Evolutionary conservation across 2,329 filamentous ascomycete genomes (phyloP), one percentile per base, ranked within the genome.

Genomic region (Corynespora cassiicola): DNA sequence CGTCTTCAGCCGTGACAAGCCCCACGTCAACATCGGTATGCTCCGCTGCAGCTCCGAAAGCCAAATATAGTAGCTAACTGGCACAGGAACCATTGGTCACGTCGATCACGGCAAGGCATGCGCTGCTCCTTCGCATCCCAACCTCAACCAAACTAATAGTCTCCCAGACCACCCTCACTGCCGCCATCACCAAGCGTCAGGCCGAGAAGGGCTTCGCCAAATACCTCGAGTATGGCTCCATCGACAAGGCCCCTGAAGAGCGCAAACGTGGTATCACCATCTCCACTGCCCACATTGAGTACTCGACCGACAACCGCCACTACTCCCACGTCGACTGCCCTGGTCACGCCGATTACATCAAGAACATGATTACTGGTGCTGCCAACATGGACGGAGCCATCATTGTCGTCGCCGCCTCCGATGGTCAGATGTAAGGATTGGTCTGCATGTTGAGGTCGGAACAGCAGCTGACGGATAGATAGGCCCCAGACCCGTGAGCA

Each of bases 281-380:
- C 71, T 91, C 94, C 44, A 95, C 94, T 39, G 90, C 94, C 56
- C 94, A 99, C 77, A 95, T 99, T 77, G 94, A 99, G 79, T 99
- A 97, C 80, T 77, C 89, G 61, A 99, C 94, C 71, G 89, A 96
- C 0, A 80, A 79, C 69, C 87, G 94, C 68, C 94, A 99, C 80
- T 99, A 99, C 78, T 94, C 94, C 65, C 94, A 99, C 83, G 94
- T 99, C 79, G 94, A 99, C 83, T 99, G 94, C 76, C 94, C 94
- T 43, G 94, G 94, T 76, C 94, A 99, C 86, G 94, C 94, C 75
- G 94, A 99, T 90, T 99, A 99, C 82, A 97, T 99, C 80, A 99
- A 99, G 85, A 99, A 99, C 86, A 99, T 99, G 94, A 99, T 99
- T 74, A 99, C 94, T 57, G 94, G 94, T 85, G 91, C 94, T 50